Base-by-base conservation (phyloP, 1,284 basidiomycete genomes). In the Taiwanofungus camphoratus region DNA sequence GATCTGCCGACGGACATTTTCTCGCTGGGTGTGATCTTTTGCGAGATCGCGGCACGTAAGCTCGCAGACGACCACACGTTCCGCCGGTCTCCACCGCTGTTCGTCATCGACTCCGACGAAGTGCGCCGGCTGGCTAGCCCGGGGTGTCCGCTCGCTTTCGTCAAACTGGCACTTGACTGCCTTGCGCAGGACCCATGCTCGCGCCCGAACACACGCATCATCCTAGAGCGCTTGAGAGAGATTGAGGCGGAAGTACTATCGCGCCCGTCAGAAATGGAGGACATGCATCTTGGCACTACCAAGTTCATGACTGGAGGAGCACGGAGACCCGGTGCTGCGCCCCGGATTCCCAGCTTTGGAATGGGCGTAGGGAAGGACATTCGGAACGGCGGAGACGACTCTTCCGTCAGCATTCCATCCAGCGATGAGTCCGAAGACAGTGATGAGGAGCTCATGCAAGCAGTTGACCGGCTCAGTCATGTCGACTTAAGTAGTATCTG, bases 1-100 rank as follows among this genome's bases (percentile, higher is more conserved):
- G 87, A 91, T 59, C 77, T 98, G 5, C 85, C 91, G 2, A 95
- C 94, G 5, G 95, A 99, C 60, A 82, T 97, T 9, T 97, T 91
- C 64, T 94, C 92, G 5, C 77, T 97, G 16, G 95, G 94, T 1
- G 82, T 99, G 60, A 95, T 99, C 54, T 87, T 96, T 56, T 88
- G 90, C 58, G 95, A 99, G 67, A 90, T 99, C 53, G 74, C 84
- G 1, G 79, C 88, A 0, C 76, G 93, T n/a, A 79, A 74, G 45
- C 73, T 97, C 16, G 92, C 93, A 0, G 91, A 93, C 52, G 80
- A 89, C 47, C 65, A 74, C 43, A 77, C 82, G 36, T 94, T 93
- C 68, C 86, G 84, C 64, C 81, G 92, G 7, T 66, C 72, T 3
- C 77, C 89, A 0, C 92, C 93, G 0, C 64, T 68, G 1, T 97